Evolutionary conservation across 2,329 filamentous ascomycete species (phyloP).

Genomic region (Aureobasidium sp.): DNA sequence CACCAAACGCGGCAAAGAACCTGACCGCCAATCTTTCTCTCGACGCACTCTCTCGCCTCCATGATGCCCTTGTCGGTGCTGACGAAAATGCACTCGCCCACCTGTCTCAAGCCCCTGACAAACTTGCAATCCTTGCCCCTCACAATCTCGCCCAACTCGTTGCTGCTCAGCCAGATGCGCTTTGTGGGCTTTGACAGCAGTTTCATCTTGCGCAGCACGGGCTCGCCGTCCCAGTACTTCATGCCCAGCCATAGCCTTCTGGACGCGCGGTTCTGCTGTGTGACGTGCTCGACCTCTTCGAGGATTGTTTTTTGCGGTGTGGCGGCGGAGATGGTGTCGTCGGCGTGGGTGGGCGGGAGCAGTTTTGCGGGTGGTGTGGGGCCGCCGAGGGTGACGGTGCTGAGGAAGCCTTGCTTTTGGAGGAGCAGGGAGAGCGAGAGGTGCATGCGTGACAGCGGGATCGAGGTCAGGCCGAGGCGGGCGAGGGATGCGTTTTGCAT

Average conservation of each 20-base stretch:
- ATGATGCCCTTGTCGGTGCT: constrained; percentile 68
- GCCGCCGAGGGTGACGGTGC: constrained; percentile 66
- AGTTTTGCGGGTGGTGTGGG: constrained; percentile 37
- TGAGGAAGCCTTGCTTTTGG: constrained; percentile 74
- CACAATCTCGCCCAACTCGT: constrained; percentile 55
- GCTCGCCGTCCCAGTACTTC: constrained; percentile 80
- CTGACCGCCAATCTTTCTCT: constrained; percentile 70
- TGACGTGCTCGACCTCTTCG: constrained; percentile 20
- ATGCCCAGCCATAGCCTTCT: constrained; percentile 79
- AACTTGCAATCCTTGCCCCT: constrained; percentile 58
- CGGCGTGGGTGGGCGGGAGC: constrained; percentile 18
- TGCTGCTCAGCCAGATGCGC: constrained; percentile 55
- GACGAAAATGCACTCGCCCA: constrained; percentile 78
- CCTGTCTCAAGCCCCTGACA: constrained; percentile 60
- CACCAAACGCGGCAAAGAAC: constrained; percentile 61
- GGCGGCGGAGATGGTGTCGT: not conserved
- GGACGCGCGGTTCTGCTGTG: constrained; percentile 54
- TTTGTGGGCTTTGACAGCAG: constrained; percentile 68
- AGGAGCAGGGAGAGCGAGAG: constrained; percentile 65
- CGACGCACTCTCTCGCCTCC: constrained; percentile 73
- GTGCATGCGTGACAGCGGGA: constrained; percentile 73
- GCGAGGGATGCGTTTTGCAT: constrained; percentile 81
- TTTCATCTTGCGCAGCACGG: constrained; percentile 60
- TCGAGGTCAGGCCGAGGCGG: constrained; percentile 74
- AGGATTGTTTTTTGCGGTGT: constrained; percentile 17